Evolutionary conservation across 176 grass and related monocot genomes (phyloP).

Genomic region (Phragmites australis): DNA sequence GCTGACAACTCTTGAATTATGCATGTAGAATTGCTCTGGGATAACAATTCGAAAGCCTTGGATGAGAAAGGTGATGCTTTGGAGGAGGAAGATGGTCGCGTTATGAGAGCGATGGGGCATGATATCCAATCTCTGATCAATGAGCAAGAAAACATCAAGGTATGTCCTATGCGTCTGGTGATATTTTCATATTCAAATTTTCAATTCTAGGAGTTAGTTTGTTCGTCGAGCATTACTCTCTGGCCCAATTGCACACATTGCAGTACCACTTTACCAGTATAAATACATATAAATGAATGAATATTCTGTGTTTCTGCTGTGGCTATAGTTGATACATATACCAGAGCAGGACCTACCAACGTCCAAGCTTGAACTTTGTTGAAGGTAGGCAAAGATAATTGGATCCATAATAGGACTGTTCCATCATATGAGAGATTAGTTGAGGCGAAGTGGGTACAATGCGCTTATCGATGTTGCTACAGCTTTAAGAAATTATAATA

Average conservation of each 20-base stretch:
- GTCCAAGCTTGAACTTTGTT: background rate
- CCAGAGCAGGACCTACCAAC: background rate
- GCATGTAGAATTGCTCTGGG: slow-evolving; percentile 36
- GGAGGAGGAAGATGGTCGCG: slow-evolving; percentile 11
- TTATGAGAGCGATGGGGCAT: slow-evolving; percentile 39
- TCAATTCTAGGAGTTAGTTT: background rate
- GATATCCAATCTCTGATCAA: slow-evolving; percentile 51
- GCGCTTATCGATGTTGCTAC: background rate
- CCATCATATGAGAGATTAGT: background rate
- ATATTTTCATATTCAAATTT: background rate
- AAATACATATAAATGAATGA: background rate
- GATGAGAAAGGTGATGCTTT: slow-evolving; percentile 30
- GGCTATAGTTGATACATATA: background rate
- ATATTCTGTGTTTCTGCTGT: background rate
- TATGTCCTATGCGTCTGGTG: background rate
- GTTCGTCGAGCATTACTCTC: background rate
- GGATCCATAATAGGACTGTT: background rate
- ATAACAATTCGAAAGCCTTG: slow-evolving; percentile 23
- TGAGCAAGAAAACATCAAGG: slow-evolving; percentile 47
- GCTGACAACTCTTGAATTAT: background rate
- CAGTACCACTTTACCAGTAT: background rate
- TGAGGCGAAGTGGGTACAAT: background rate
- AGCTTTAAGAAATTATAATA: background rate
- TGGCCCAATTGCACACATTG: background rate
- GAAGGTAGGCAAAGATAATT: no score